Evolutionary conservation across 2,329 filamentous ascomycete genomes (phyloP), one percentile per base, ranked within the genome.

Genomic region (Fusarium secorum): DNA sequence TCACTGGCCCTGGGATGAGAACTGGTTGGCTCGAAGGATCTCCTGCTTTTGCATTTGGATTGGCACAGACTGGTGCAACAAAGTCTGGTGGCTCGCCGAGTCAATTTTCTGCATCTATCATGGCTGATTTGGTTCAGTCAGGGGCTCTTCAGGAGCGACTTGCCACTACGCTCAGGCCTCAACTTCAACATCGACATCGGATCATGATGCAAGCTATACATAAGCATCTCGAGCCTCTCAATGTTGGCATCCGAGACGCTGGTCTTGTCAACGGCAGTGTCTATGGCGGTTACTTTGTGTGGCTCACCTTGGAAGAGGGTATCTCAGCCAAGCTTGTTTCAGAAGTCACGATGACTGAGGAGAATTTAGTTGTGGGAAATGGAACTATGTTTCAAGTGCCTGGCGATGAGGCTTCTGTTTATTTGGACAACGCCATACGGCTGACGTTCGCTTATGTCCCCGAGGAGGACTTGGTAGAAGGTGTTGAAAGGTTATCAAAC

Each of bases 1-100:
- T 98, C 39, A 87, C 90, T 32, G 94, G 89, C 0, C 94, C 95
- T 0, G 96, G 95, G 1, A 81, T 92, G 54, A 86, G 95, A 17
- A 95, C 93, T 0, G 95, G 95, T n/a, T 98, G 95, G 95, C 88
- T 90, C 3, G 94, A 97, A 78, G 91, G 87, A 1, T 90, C 89
- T 10, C 83, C 85, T 0, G 84, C 82, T 39, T 86, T 88, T 74
- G 83, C 81, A 4, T 76, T 81, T 54, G 88, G 88, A 0, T 73
- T 89, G 1, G 81, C 85, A 18, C 83, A 86, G 72, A 88, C 86
- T 24, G 88, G 85, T 2, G 83, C 84, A 3, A 87, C 86, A 24
- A 79, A 82, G 36, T 87, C 85, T 5, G 89, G 89, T 38, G 89
- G 89, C 15, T 85, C 87, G 7, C 86, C 89, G 13, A 83, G 82